Evolutionary conservation across 2,329 filamentous ascomycete genomes (phyloP).

Genomic region (Septoria petroselini): DNA sequence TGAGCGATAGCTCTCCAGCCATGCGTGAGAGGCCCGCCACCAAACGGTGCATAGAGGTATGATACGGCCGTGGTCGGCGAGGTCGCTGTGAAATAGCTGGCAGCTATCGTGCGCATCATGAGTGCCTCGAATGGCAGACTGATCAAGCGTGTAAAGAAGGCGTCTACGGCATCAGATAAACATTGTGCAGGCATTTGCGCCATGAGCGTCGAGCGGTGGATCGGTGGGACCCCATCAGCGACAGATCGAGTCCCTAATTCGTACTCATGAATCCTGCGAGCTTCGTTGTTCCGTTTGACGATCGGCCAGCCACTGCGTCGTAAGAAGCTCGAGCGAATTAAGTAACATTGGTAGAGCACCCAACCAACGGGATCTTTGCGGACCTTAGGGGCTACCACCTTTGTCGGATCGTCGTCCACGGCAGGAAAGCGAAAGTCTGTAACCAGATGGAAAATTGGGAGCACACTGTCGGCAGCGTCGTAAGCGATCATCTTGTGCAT

Average conservation of each 20-base stretch:
- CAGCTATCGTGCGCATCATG: constrained; percentile 26
- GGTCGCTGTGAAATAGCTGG: constrained; percentile 21
- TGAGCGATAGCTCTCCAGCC: neutral
- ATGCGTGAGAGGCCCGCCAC: constrained; percentile 12
- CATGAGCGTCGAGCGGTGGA: constrained; percentile 28
- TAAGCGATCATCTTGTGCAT: constrained; percentile 18
- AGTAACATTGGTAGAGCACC: constrained; percentile 25
- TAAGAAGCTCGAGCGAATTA: constrained; percentile 21
- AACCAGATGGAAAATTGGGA: constrained; percentile 23
- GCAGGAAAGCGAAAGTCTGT: constrained; percentile 27
- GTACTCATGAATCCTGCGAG: neutral
- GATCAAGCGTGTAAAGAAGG: constrained; percentile 25
- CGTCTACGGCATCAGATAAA: constrained; percentile 26
- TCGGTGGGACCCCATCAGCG: neutral
- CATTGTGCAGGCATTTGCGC: constrained; percentile 28
- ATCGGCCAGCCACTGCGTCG: constrained; percentile 28
- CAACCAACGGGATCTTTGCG: constrained; percentile 27
- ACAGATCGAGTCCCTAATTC: neutral
- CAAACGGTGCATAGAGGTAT: constrained; percentile 15
- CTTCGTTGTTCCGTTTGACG: constrained; percentile 3
- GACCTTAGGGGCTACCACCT: neutral
- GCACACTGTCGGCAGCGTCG: constrained; percentile 20
- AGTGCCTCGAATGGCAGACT: constrained; percentile 29
- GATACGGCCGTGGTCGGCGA: constrained; percentile 6
- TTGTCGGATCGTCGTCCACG: constrained; percentile 19